Evolutionary conservation across 129 eudicot genomes (phyloP).

Genomic region (Tanacetum coccineum): DNA sequence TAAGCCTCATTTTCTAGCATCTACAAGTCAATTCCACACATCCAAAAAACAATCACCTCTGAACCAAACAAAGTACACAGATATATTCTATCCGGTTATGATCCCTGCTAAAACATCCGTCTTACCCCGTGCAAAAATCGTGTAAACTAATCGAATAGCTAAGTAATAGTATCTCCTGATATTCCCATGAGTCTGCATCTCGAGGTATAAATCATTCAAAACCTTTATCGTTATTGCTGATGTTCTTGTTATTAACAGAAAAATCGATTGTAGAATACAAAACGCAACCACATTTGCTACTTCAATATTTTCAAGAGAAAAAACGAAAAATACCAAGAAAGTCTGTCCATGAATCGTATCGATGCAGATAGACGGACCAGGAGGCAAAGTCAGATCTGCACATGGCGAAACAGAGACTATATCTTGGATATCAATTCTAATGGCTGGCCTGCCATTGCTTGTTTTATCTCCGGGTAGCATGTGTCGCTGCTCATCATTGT

Average conservation of each 20-base stretch:
- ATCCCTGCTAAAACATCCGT: constrained; percentile 90
- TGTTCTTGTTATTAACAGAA: too few species aligned
- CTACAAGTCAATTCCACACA: constrained; percentile 19
- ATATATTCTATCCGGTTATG: constrained; percentile 47
- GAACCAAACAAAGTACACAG: constrained; percentile 22
- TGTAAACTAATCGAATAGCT: constrained; percentile 95
- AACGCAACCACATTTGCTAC: too few species aligned
- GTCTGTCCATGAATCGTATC: constrained; percentile 82
- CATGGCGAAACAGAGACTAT: constrained; percentile 80
- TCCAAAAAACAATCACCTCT: constrained; percentile 3
- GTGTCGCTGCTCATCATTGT: constrained; percentile 48
- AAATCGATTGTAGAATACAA: too few species aligned
- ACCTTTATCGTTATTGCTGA: too few species aligned
- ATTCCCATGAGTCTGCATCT: constrained; percentile 97
- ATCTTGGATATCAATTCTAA: constrained; percentile 62
- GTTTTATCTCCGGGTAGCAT: constrained; percentile 41
- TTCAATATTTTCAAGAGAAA: too few species aligned
- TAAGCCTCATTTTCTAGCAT: constrained; percentile 19
- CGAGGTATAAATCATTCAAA: too few species aligned
- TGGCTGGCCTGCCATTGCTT: constrained; percentile 34
- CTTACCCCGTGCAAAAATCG: constrained; percentile 85
- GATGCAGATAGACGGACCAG: constrained; percentile 83
- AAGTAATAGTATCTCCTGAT: constrained; percentile 93
- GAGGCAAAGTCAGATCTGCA: constrained; percentile 93
- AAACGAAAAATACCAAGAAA: constrained; percentile 61